phyloP scores from a whole-genome alignment of 164 flowering plant species.

The Tinospora cordifolia region DNA sequence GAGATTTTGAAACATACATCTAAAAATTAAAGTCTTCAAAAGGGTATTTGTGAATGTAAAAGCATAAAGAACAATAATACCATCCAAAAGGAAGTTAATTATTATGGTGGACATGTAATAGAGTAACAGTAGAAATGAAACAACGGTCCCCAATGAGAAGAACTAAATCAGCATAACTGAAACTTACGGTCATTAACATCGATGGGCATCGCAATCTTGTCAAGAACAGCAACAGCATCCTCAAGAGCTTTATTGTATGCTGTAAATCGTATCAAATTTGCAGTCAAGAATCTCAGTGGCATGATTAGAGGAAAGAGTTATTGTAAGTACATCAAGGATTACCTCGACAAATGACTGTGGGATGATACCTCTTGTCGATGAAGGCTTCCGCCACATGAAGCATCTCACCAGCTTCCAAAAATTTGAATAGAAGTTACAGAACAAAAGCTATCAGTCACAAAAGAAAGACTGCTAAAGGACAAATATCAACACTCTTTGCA shows the following conservation, averaged over 20 bases:
- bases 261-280: constrained; percentile 23
- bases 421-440: not conserved
- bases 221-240: constrained; percentile 86
- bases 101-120: too few species aligned
- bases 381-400: constrained; percentile 96
- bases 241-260: constrained; percentile 86
- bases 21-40: too few species aligned
- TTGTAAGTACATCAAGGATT: constrained; percentile 2
- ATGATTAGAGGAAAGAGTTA: not conserved
- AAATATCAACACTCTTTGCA: not conserved
- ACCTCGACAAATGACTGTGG: constrained; percentile 93
- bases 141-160: not conserved
- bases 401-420: constrained; percentile 86
- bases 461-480: not conserved
- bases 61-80: too few species aligned
- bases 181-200: constrained; percentile 77
- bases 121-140: too few species aligned
- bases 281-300: not conserved
- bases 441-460: constrained; percentile 8
- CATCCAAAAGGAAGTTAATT: too few species aligned
- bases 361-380: constrained; percentile 77
- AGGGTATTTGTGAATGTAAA: too few species aligned
- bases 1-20: too few species aligned
- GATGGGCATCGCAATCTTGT: constrained; percentile 74
- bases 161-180: not conserved